Base-by-base conservation (phyloP, 306 rosid species). In the Echinosophora koreensis region DNA sequence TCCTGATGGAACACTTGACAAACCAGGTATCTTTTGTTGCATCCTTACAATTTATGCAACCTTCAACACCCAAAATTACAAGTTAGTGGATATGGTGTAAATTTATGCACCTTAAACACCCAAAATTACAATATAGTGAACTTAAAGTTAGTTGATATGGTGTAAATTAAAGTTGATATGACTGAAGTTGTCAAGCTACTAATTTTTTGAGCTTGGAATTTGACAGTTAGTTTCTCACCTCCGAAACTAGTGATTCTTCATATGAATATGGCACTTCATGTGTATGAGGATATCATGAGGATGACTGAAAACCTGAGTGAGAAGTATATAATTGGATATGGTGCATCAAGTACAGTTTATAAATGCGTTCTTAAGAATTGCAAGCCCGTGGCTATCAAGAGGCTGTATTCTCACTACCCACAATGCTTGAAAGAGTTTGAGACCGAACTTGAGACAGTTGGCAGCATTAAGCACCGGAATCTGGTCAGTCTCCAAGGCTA, bases 201-300 rank as follows among this genome's bases (percentile, higher is more conserved):
- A 9, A 76, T 18, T 64, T 3, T 22, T 5, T 74, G 51, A 75
- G 70, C 77, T 81, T 80, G 69, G 62, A 42, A 78, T 77, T 81
- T 79, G 50, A 30, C 92, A 84, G 93, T 93, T 84, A 84, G 34
- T 49, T 91, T 79, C 85, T 90, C 98, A 0, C 89, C 86, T 5
- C 97, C 96, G 7, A 95, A 90, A 76, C 89, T 95, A 35, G 99
- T 95, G 66, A 87, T 92, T 74, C 97, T 95, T 74, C 90, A 92
- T 85, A 95, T 95, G 99, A 93, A 95, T 50, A 85, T 95, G 99
- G 97, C 99, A 5, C 93, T 95, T 50, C 97, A 95, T 68, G 92
- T 90, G 44, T 95, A 90, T 3, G 99, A 95, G 22, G 99, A 95
- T 80, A 90, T 92, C 70, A 95, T 92, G 97, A 88, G 97, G 83